Evolutionary conservation across 1,284 basidiomycete genomes (phyloP).

Genomic region (Mrakiaceae sp.): DNA sequence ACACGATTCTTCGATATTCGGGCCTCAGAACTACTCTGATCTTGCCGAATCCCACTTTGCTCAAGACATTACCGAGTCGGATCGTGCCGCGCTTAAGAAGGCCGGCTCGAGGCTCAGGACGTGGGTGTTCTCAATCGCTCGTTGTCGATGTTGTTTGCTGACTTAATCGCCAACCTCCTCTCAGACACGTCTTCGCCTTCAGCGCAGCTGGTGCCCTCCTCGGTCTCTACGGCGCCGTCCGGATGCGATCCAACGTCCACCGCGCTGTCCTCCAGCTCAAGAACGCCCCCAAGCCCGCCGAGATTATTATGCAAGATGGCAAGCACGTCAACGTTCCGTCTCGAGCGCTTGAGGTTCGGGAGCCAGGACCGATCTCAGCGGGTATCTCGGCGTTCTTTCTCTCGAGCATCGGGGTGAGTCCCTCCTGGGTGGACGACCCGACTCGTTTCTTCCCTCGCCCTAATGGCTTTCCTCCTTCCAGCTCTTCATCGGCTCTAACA

Average conservation of each 20-base stretch:
- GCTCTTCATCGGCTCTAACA: slow-evolving; percentile 4
- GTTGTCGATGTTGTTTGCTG: no score
- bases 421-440: no score
- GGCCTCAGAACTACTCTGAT: not conserved
- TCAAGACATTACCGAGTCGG: not conserved
- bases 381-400: not conserved
- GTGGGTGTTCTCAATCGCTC: not conserved
- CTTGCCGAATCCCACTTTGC: not conserved
- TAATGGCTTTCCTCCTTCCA: not conserved
- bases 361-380: not conserved
- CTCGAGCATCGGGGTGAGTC: not conserved
- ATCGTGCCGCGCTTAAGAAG: slow-evolving; percentile 4
- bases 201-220: not conserved
- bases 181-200: slow-evolving; percentile 1
- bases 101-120: not conserved
- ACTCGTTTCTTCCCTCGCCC: not conserved
- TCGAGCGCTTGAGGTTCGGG: not conserved
- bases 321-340: not conserved
- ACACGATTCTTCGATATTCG: no score
- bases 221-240: not conserved
- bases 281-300: slow-evolving; percentile 1
- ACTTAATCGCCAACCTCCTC: not conserved
- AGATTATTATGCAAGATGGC: slow-evolving; percentile 10
- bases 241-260: not conserved
- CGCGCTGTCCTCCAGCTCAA: not conserved